phyloP scores from a whole-genome alignment of 768 basidiomycete genomes.

The Neoboletus magnificus region DNA sequence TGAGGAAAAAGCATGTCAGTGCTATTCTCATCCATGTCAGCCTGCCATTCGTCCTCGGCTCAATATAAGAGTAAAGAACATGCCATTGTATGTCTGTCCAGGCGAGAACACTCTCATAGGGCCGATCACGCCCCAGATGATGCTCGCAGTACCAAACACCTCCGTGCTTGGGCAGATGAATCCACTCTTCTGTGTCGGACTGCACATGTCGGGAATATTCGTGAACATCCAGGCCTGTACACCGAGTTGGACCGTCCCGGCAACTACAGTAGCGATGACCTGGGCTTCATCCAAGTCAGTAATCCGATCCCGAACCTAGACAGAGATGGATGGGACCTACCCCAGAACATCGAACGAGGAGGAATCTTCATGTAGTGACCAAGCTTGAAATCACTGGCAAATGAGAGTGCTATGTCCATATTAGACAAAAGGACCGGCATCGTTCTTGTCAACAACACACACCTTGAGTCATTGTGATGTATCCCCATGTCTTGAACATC shows the following conservation, averaged over 20 bases:
- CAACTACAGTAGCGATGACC: conserved; percentile 57
- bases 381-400: conserved; percentile 71
- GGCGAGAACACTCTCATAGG: conserved; percentile 66
- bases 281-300: conserved; percentile 34
- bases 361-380: conserved; percentile 75
- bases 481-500: conserved; percentile 79
- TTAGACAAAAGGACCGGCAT: background rate
- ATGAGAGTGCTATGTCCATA: conserved; percentile 45
- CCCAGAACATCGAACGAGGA: conserved; percentile 64
- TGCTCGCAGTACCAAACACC: conserved; percentile 76
- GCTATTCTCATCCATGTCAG: conserved; percentile 11
- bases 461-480: conserved; percentile 56
- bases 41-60: background rate
- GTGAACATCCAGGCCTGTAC: conserved; percentile 62
- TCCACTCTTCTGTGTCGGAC: conserved; percentile 35
- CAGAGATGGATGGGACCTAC: conserved; percentile 9
- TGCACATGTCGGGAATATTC: conserved; percentile 37
- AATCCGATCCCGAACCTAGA: background rate
- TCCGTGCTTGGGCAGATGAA: conserved; percentile 70
- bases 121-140: conserved; percentile 83
- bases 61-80: background rate
- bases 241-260: conserved; percentile 64
- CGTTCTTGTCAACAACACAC: background rate
- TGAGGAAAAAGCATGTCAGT: conserved; percentile 75
- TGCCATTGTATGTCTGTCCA: conserved; percentile 58